Percentiles rank a stretch among this genome's conserved stretches.
Conservation (phyloP, 352 stramenopile genomes). For the Pythium aphanidermatum region DNA sequence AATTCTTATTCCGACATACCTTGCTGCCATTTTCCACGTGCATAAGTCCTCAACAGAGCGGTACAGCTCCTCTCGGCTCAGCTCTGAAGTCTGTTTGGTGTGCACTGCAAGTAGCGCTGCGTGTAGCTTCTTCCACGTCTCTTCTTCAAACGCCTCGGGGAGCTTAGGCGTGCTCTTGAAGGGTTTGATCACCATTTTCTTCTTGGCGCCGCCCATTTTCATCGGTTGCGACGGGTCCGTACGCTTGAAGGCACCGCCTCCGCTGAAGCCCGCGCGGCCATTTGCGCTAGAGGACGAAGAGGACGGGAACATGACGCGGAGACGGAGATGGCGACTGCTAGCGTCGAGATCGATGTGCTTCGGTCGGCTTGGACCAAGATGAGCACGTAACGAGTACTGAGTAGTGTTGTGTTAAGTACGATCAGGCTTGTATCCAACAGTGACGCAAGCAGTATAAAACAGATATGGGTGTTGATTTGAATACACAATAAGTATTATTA, state of each 20-base stretch:
- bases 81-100: constrained; percentile 50
- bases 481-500: too few species aligned
- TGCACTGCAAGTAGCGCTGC: constrained; percentile 61
- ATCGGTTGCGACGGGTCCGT: constrained; percentile 7
- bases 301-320: constrained; percentile 2
- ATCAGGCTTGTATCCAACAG: too few species aligned
- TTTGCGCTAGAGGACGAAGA: constrained; percentile 7
- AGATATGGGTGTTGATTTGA: too few species aligned
- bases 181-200: constrained; percentile 85
- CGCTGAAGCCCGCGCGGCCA: constrained; percentile 14
- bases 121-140: constrained; percentile 72
- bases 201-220: constrained; percentile 29
- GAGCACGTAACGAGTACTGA: too few species aligned
- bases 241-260: constrained; percentile 6
- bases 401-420: too few species aligned
- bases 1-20: too few species aligned
- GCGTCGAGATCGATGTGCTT: too few species aligned
- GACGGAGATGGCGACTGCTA: too few species aligned
- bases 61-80: constrained; percentile 82
- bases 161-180: constrained; percentile 78
- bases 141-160: constrained; percentile 65
- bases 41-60: constrained; percentile 87
- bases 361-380: too few species aligned
- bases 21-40: constrained; percentile 89
- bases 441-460: too few species aligned